Percentiles rank a stretch among this genome's conserved stretches.
phyloP scores from a whole-genome alignment of 2,329 filamentous ascomycete species.

The Chaetomium strumarium region DNA sequence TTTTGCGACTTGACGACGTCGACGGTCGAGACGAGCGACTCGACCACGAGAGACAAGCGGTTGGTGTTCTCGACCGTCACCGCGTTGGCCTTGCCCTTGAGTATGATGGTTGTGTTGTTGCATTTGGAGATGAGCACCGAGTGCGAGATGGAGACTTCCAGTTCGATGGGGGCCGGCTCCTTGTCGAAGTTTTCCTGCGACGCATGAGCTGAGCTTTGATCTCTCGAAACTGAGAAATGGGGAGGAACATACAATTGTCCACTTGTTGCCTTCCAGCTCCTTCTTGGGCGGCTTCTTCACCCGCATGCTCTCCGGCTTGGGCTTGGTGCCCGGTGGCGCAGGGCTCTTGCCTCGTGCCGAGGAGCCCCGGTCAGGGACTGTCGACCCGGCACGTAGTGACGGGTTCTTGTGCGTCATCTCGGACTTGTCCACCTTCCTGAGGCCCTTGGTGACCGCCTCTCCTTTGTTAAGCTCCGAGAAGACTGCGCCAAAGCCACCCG shows the following conservation, averaged over 20 bases:
- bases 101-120: slow-evolving; percentile 81
- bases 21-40: slow-evolving; percentile 82
- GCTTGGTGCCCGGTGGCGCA: slow-evolving; percentile 79
- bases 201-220: not conserved
- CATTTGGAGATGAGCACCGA: slow-evolving; percentile 90
- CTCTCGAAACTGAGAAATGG: not conserved
- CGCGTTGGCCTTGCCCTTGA: slow-evolving; percentile 94
- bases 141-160: slow-evolving; percentile 76
- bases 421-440: slow-evolving; percentile 90
- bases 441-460: slow-evolving; percentile 75
- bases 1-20: slow-evolving; percentile 94
- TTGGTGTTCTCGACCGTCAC: slow-evolving; percentile 89
- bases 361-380: slow-evolving; percentile 55
- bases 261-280: slow-evolving; percentile 84
- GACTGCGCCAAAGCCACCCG: slow-evolving; percentile 72
- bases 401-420: slow-evolving; percentile 99
- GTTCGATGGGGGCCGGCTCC: slow-evolving; percentile 64
- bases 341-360: slow-evolving; percentile 71
- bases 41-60: slow-evolving; percentile 78
- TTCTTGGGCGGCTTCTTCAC: slow-evolving; percentile 75
- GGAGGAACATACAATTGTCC: slow-evolving; percentile 64
- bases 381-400: slow-evolving; percentile 65
- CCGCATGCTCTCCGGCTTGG: slow-evolving; percentile 80
- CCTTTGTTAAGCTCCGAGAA: slow-evolving; percentile 91
- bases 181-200: slow-evolving; percentile 83